Base-by-base conservation (phyloP, 805 yeast species). In the Naumovozyma dairenensis region DNA sequence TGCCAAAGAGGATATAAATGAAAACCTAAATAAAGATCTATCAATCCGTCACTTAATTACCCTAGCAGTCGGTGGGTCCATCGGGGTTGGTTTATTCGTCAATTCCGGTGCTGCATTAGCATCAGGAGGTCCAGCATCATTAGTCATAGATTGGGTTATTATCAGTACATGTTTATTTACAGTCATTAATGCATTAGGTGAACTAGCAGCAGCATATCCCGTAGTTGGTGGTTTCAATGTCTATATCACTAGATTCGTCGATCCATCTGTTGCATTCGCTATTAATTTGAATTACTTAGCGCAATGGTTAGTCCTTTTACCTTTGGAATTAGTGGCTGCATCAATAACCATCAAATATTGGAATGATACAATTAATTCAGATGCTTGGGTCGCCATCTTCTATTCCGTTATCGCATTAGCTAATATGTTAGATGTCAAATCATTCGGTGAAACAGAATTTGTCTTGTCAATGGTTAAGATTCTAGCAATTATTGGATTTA, bases 1-100 rank as follows among this genome's bases (percentile, higher is more conserved):
- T 5, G n/a, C 26, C 13, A 24, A 38, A n/a, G 49, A 40, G 21
- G 38, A 36, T 16, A 35, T 51, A 16, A 41, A 43, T 16, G 25
- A 45, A 3, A 42, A 42, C 9, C 25, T 49, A 35, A 46, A 42
- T 21, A 45, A 48, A 34, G 55, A 51, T 22, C 32, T 51, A n/a
- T 44, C 45, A 18, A 41, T 49, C 14, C 45, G 57, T 35, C 82
- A 76, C 46, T 52, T 77, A 46, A 74, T 75, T 43, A 74, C 78
- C 71, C 69, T 78, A 40, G 75, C 83, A 22, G 72, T 78, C 29
- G 82, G 82, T 25, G 77, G 80, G 29, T 67, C 77, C 27, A 71
- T 77, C 25, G 83, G 83, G 38, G 75, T 82, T 0, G 83, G 85
- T 50, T 57, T 77, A 36, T 75, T 78, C 41, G 71, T 77, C 34